Conservation (phyloP, 805 yeast genomes). For the Yamadazyma ubonensis region DNA sequence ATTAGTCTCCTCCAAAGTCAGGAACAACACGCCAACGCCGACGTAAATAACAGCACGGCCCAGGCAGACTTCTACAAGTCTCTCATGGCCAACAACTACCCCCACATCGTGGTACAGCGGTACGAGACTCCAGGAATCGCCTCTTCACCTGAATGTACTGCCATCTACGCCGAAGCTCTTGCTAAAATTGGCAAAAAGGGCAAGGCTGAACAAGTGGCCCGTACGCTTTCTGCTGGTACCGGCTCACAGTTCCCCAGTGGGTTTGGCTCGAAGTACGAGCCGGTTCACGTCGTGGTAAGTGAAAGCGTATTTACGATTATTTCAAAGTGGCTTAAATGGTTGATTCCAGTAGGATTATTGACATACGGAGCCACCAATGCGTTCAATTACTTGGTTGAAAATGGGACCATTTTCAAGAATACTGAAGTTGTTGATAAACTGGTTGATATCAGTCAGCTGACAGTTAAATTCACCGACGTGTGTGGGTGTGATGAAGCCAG, state of each 20-base stretch:
- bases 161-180: slow-evolving; percentile 77
- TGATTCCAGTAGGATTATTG: slow-evolving; percentile 74
- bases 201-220: slow-evolving; percentile 66
- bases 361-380: slow-evolving; percentile 81
- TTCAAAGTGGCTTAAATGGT: slow-evolving; percentile 87
- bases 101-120: slow-evolving; percentile 94
- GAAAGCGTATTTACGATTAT: slow-evolving; percentile 78
- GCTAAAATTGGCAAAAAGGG: slow-evolving; percentile 71
- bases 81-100: slow-evolving; percentile 76
- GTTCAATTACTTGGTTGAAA: slow-evolving; percentile 76
- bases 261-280: slow-evolving; percentile 71
- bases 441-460: slow-evolving; percentile 79
- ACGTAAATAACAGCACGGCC: slow-evolving; percentile 60
- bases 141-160: slow-evolving; percentile 72
- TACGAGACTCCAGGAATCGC: slow-evolving; percentile 95
- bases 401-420: slow-evolving; percentile 75
- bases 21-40: slow-evolving; percentile 86
- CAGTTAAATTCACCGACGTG: slow-evolving; percentile 88
- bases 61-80: slow-evolving; percentile 85
- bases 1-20: slow-evolving; percentile 36
- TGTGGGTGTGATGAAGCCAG: slow-evolving; percentile 99
- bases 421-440: slow-evolving; percentile 73
- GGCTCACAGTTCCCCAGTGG: slow-evolving; percentile 27
- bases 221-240: slow-evolving; percentile 2
- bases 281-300: slow-evolving; percentile 89